phyloP scores from a whole-genome alignment of 495 filamentous ascomycete genomes.

The Tuber indicum region DNA sequence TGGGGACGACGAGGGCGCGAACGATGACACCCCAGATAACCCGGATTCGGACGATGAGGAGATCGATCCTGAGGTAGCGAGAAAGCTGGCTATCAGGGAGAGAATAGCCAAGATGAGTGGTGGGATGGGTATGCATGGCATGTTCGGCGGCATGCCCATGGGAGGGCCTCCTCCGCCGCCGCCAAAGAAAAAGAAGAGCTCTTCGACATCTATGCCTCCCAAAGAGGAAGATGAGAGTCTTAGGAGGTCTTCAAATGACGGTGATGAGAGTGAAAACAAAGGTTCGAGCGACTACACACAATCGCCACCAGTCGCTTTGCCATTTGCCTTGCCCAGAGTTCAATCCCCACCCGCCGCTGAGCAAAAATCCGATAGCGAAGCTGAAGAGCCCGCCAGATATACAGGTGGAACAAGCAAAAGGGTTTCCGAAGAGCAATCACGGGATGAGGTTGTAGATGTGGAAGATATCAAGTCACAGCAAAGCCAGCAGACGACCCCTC shows the following conservation, averaged over 20 bases:
- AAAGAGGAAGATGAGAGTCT: conserved; percentile 47
- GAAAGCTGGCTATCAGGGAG: conserved; percentile 81
- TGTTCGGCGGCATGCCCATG: conserved; percentile 72
- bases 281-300: conserved; percentile 37
- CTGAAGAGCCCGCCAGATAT: conserved; percentile 44
- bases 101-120: conserved; percentile 98
- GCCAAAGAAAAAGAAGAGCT: conserved; percentile 59
- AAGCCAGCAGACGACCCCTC: conserved; percentile 33
- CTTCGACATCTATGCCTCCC: conserved; percentile 45
- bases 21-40: conserved; percentile 47
- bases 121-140: conserved; percentile 93
- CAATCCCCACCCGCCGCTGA: conserved; percentile 30
- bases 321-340: conserved; percentile 38
- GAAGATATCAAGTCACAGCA: conserved; percentile 55
- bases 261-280: conserved; percentile 45
- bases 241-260: conserved; percentile 44
- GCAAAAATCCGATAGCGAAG: conserved; percentile 45
- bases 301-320: conserved; percentile 45
- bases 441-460: conserved; percentile 55
- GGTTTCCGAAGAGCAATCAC: conserved; percentile 42
- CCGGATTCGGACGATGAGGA: conserved; percentile 82
- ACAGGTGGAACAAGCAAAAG: conserved; percentile 35
- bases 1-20: conserved; percentile 46
- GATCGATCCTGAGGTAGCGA: conserved; percentile 80
- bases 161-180: conserved; percentile 50